Conservation (phyloP, 345 rosid genomes). For the Raphanus sativus region DNA sequence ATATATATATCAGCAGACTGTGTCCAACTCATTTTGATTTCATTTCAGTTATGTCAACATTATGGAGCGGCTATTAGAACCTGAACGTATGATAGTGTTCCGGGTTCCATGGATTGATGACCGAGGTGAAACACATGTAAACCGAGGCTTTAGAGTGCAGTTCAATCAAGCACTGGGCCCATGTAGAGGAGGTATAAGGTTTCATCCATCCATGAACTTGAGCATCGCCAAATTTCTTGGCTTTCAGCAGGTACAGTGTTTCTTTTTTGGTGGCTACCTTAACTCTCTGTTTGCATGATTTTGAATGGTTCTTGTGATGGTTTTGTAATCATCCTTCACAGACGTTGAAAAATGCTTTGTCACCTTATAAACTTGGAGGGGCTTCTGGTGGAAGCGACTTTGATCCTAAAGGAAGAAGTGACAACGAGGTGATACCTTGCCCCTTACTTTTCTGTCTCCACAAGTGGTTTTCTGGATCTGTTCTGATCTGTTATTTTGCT, state of each 20-base stretch:
- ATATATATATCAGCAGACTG: not conserved
- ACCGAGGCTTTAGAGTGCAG: conserved; percentile 93
- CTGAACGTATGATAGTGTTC: conserved; percentile 86
- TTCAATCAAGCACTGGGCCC: conserved; percentile 97
- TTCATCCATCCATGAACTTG: conserved; percentile 89
- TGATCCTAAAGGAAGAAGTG: conserved; percentile 98
- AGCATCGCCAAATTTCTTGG: conserved; percentile 94
- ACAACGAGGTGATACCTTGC: conserved; percentile 69
- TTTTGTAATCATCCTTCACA: conserved; percentile 36
- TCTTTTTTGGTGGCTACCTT: not conserved
- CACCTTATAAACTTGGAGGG: conserved; percentile 97
- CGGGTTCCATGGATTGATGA: conserved; percentile 99
- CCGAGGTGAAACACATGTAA: conserved; percentile 94
- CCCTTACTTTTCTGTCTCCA: not conserved
- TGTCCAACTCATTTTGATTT: conserved; percentile 26
- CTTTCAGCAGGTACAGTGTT: conserved; percentile 71
- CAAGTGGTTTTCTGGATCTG: not conserved
- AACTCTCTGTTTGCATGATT: not conserved
- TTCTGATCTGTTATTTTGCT: conserved; percentile 29
- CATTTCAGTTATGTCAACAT: conserved; percentile 84
- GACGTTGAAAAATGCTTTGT: conserved; percentile 95
- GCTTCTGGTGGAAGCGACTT: conserved; percentile 99
- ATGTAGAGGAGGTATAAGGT: conserved; percentile 94
- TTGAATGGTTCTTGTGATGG: not conserved
- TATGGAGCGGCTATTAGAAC: conserved; percentile 94